Percentiles rank a stretch among this genome's conserved stretches.
Evolutionary conservation across 1,284 basidiomycete species (phyloP).

Genomic region (Inonotus obliquus): DNA sequence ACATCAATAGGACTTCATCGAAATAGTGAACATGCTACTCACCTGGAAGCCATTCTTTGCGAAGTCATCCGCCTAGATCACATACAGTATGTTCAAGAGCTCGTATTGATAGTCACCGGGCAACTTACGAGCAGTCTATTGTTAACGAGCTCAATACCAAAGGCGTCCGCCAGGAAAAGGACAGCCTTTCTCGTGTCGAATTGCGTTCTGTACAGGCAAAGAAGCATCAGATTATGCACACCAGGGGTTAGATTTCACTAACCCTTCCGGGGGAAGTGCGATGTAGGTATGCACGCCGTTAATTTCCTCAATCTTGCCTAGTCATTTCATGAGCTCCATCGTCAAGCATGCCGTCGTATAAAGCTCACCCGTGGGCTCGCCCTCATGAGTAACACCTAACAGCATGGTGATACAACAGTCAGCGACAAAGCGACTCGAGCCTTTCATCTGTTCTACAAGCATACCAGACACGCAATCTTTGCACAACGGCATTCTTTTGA

Average conservation of each 20-base stretch:
- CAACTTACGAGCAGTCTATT: conserved; percentile 32
- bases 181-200: conserved; percentile 55
- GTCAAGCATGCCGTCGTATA: neutral
- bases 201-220: neutral
- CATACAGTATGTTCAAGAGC: neutral
- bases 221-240: neutral
- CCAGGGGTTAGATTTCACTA: neutral
- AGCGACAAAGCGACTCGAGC: neutral
- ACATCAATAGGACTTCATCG: neutral
- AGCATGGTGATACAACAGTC: neutral
- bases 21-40: conserved; percentile 1
- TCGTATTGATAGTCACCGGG: neutral
- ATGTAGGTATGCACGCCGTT: conserved; percentile 46
- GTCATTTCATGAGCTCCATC: neutral
- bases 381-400: conserved; percentile 54
- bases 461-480: conserved; percentile 14
- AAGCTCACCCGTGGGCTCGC: conserved; percentile 41
- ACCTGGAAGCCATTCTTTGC: conserved; percentile 69
- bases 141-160: conserved; percentile 57
- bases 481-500: conserved; percentile 13
- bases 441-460: neutral
- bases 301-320: conserved; percentile 38
- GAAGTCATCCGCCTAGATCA: conserved; percentile 55
- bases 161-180: conserved; percentile 57
- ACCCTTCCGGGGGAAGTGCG: conserved; percentile 33